Evolutionary conservation across 495 filamentous ascomycete genomes (phyloP), one percentile per base, ranked within the genome.

Genomic region (Diplogelasinospora grovesii): DNA sequence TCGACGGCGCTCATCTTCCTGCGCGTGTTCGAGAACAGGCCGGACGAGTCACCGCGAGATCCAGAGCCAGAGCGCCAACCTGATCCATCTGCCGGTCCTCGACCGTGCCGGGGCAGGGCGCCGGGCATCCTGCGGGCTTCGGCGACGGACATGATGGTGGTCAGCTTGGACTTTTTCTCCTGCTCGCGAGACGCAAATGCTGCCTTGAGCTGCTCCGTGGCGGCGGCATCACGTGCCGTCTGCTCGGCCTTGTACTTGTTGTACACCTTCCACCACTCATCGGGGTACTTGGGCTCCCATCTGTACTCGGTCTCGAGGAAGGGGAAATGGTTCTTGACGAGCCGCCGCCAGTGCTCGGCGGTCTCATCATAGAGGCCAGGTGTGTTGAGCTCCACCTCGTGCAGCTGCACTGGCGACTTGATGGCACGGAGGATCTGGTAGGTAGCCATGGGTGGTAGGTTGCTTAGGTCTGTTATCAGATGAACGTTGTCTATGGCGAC

Each of bases 161-260:
- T 49, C 10, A 41, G 46, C 28, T 59, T 60, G 4, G 47, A 42
- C 5, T 53, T 41, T 16, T 59, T 55, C 30, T 61, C 48, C 42
- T 63, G 43, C 11, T 58, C 41, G 21, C 50, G 36, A 10, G 33
- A 46, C 14, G 61, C 58, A 15, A 61, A 49, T 10, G 40, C 40
- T 6, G 49, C 45, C 32, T 33, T 45, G 54, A 78, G 56, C 52
- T 64, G 34, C 43, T 51, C 60, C 47, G 66, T 53, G 53, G 72
- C 58, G 54, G 63, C 56, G 56, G 69, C 59, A 59, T 71, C 66
- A 66, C 71, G 50, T 55, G 75, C 60, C 56, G 68, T 48, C 36
- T 66, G 57, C 50, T 70, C 36, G 28, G 53, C 43, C 29, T 65
- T 39, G 49, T 70, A 69, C 36, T 56, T 54, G 18, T 48, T 35